These are phyloP conservation scores for Aspergillus amoenus DNA, from an alignment of 2,329 filamentous ascomycete species.

Conservation along the genomic window DNA sequence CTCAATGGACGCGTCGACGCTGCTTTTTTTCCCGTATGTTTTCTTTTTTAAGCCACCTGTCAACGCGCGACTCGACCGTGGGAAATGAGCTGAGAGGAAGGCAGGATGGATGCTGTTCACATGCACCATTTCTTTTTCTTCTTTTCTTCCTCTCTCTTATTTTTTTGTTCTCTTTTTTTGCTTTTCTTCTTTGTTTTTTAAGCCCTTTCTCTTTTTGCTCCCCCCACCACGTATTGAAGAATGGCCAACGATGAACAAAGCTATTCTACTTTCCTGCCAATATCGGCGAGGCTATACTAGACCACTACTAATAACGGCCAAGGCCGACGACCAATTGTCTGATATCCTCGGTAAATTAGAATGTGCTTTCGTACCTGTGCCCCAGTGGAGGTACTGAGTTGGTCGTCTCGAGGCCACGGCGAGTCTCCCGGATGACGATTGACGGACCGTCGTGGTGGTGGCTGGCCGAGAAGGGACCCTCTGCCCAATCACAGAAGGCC, in stretches of 20 bases:
- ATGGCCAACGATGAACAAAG: background rate
- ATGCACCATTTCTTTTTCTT: background rate
- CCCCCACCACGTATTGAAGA: background rate
- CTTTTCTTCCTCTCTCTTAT: no score
- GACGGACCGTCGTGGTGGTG: constrained; percentile 1
- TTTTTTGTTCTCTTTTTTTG: no score
- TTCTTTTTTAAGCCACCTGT: constrained; percentile 14
- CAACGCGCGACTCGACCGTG: constrained; percentile 6
- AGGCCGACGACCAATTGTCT: background rate
- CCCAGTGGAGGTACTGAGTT: no score
- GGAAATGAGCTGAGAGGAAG: background rate
- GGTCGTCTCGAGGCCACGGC: no score
- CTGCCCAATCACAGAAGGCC: constrained; percentile 5
- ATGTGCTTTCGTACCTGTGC: background rate
- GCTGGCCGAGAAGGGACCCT: background rate
- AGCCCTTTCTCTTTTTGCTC: no score
- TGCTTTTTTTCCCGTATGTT: constrained; percentile 2
- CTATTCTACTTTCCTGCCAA: background rate
- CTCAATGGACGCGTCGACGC: background rate
- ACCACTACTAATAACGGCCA: background rate
- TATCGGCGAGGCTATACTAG: background rate
- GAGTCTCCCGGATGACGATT: background rate
- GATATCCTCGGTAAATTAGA: background rate
- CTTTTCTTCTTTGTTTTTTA: no score
- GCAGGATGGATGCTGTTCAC: background rate